A percentile compares a stretch with the other conserved stretches of the same genome.
These are phyloP conservation scores for Paraconiothyrium brasiliense DNA, from an alignment of 2,329 filamentous ascomycete species.

Conservation along the genomic window DNA sequence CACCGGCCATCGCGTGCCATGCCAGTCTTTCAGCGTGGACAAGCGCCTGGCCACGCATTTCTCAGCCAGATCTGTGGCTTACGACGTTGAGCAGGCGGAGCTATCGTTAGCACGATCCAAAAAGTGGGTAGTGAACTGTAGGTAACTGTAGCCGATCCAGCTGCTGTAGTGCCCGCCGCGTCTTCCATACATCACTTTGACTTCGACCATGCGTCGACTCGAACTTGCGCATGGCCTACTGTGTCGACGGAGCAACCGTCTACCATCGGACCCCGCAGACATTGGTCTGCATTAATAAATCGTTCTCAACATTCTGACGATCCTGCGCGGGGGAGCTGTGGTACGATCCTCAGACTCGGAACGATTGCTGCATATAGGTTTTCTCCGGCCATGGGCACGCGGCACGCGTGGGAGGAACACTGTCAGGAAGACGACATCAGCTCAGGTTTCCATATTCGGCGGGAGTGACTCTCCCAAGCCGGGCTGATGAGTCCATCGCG, in stretches of 20 bases:
- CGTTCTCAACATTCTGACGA: neutral
- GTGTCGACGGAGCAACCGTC: neutral
- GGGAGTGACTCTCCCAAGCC: constrained; percentile 1
- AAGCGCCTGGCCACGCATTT: neutral
- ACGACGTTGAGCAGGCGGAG: constrained; percentile 39
- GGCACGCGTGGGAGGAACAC: constrained; percentile 11
- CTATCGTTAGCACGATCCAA: constrained; percentile 19
- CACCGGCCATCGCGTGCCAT: constrained; percentile 18
- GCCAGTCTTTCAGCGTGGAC: constrained; percentile 8
- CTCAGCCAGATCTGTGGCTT: constrained; percentile 34
- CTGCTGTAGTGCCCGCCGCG: constrained; percentile 4
- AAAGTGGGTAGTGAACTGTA: constrained; percentile 2
- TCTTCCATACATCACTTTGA: neutral
- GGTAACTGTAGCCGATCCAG: constrained; percentile 1
- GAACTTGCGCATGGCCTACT: neutral
- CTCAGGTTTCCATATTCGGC: constrained; percentile 7
- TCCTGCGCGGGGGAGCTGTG: constrained; percentile 5
- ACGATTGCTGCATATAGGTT: constrained; percentile 18
- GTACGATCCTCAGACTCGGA: constrained; percentile 13
- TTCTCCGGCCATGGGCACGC: constrained; percentile 11
- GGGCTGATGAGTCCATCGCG: neutral
- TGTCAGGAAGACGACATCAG: neutral
- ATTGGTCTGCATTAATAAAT: neutral
- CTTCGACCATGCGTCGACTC: neutral
- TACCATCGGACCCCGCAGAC: neutral